These are phyloP conservation scores for Colletotrichum sp. DNA, from an alignment of 2,329 filamentous ascomycete genomes.

Conservation along the genomic window DNA sequence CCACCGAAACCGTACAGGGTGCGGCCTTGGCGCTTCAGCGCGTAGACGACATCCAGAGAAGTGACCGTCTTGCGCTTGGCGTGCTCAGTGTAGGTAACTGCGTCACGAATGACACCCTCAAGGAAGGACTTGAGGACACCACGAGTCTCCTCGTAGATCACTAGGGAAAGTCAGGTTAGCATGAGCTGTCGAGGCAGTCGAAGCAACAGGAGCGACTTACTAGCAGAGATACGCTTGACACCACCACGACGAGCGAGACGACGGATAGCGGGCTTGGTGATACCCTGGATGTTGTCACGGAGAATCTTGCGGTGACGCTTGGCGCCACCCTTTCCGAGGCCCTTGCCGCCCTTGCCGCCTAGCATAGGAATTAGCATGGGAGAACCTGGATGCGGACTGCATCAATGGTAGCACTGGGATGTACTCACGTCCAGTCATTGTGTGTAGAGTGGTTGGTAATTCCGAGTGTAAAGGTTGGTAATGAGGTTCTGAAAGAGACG, in stretches of 20 bases:
- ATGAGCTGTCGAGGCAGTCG: not conserved
- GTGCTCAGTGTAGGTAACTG: slow-evolving; percentile 80
- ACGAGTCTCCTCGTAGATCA: slow-evolving; percentile 82
- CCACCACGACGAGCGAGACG: slow-evolving; percentile 98
- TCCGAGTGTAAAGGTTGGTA: not conserved
- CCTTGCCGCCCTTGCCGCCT: slow-evolving; percentile 97
- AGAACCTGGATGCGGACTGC: not conserved
- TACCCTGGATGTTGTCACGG: slow-evolving; percentile 99
- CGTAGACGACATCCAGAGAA: slow-evolving; percentile 70
- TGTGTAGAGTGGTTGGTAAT: slow-evolving; percentile 34
- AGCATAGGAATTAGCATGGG: slow-evolving; percentile 7
- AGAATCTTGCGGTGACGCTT: slow-evolving; percentile 99
- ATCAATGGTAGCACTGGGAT: not conserved
- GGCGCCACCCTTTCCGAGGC: slow-evolving; percentile 96
- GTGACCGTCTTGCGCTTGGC: slow-evolving; percentile 83
- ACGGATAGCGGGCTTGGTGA: slow-evolving; percentile 97
- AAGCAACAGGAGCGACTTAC: slow-evolving; percentile 49
- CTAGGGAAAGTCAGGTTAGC: slow-evolving; percentile 34
- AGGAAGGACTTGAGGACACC: slow-evolving; percentile 81
- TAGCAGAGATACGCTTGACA: slow-evolving; percentile 99
- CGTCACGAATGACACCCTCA: slow-evolving; percentile 76
- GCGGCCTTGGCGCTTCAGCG: slow-evolving; percentile 71
- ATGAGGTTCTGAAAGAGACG: not conserved
- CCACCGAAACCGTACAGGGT: slow-evolving; percentile 91
- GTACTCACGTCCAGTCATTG: slow-evolving; percentile 75